Evolutionary conservation across 164 flowering plant genomes (phyloP).

Genomic region (Kalanchoe fedtschenkoi): DNA sequence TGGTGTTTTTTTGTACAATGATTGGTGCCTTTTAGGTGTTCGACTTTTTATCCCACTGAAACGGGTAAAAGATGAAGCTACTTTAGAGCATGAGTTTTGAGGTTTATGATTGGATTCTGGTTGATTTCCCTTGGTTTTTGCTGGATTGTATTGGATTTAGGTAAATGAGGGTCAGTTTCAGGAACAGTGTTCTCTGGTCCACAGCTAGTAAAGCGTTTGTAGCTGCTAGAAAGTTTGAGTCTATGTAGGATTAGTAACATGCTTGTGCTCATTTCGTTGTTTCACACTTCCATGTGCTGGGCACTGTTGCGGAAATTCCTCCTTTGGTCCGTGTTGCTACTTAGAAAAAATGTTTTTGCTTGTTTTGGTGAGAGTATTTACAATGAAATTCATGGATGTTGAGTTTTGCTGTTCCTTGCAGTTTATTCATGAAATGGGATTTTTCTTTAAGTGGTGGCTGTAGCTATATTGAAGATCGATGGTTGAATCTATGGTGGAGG

Average conservation of each 20-base stretch:
- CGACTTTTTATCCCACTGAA: conserved; percentile 5
- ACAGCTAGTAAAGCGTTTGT: neutral
- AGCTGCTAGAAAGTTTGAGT: neutral
- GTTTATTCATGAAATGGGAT: neutral
- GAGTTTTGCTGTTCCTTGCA: neutral
- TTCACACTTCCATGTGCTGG: neutral
- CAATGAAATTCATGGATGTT: neutral
- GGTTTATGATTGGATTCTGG: neutral
- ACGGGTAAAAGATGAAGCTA: neutral
- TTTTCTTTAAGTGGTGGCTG: neutral
- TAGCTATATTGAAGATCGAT: conserved; percentile 10
- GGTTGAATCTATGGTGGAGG: conserved; percentile 30
- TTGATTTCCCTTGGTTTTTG: neutral
- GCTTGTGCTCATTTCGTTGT: neutral
- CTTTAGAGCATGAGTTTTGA: neutral
- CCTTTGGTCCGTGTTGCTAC: neutral
- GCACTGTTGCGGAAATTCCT: neutral
- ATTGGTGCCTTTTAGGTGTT: conserved; percentile 1
- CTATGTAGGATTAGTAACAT: neutral
- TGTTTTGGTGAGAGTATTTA: conserved; percentile 1
- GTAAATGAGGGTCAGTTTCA: neutral
- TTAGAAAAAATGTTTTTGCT: neutral
- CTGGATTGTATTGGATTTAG: neutral
- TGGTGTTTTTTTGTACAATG: neutral
- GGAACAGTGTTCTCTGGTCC: neutral